A percentile compares a stretch with the other conserved stretches of the same genome.
Evolutionary conservation across 768 basidiomycete genomes (phyloP).

Genomic region (Naematelia encephala): DNA sequence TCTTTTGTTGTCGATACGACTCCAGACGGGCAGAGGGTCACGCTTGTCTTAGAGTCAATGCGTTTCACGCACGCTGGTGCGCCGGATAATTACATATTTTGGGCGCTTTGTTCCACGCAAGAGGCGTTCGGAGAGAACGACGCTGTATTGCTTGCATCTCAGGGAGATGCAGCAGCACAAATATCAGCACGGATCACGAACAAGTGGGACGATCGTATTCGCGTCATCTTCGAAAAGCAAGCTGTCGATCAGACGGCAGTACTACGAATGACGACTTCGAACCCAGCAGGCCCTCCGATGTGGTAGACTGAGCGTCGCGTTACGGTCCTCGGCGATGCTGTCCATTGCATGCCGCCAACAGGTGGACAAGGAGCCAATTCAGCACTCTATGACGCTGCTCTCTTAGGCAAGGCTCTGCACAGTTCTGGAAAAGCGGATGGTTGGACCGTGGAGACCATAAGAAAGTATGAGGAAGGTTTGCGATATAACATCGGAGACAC

Average conservation of each 20-base stretch:
- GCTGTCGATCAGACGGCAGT: constrained; percentile 5
- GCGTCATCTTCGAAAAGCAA: constrained; percentile 8
- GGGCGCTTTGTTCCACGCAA: constrained; percentile 11
- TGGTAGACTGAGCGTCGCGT: constrained; percentile 18
- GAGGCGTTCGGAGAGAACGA: not conserved
- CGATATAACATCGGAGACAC: no score
- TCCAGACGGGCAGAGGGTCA: not conserved
- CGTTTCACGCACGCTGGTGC: constrained; percentile 12
- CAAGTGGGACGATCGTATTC: constrained; percentile 10
- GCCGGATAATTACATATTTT: constrained; percentile 21
- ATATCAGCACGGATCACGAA: constrained; percentile 3
- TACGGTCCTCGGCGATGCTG: constrained; percentile 22
- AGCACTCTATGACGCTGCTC: constrained; percentile 17
- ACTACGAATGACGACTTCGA: constrained; percentile 9
- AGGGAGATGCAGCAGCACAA: not conserved
- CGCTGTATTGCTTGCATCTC: not conserved
- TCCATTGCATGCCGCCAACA: constrained; percentile 26
- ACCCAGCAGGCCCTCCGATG: not conserved
- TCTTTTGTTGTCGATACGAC: constrained; percentile 9
- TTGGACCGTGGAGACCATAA: constrained; percentile 8
- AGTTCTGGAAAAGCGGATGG: not conserved
- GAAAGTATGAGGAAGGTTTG: constrained; percentile 30
- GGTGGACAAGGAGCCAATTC: constrained; percentile 23
- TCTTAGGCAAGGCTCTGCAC: constrained; percentile 3
- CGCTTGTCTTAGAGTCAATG: constrained; percentile 19